Percentiles rank a stretch among this genome's conserved stretches.
Conservation (phyloP, 805 yeast species). For the Wickerhamiella spandovensis region DNA sequence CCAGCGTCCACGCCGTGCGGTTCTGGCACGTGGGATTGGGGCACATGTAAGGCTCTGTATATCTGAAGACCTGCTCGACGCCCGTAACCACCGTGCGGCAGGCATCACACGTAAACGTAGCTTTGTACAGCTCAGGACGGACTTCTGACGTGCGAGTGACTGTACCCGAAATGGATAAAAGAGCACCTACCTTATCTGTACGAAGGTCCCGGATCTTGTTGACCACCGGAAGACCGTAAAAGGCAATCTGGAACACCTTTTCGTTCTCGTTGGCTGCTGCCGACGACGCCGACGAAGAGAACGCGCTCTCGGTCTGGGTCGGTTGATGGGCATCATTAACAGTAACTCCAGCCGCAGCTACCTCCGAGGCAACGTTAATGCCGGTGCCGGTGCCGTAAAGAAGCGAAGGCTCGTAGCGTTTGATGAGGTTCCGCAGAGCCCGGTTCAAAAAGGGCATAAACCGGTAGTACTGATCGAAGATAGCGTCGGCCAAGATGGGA, state of each 20-base stretch:
- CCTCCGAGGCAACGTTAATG: conserved; percentile 14
- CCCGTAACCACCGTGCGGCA: conserved; percentile 78
- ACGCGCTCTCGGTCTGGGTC: conserved; percentile 27
- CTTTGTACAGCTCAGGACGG: conserved; percentile 82
- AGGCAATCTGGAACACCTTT: conserved; percentile 76
- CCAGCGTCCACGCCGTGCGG: conserved; percentile 72
- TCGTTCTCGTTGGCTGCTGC: conserved; percentile 30
- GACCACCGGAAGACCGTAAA: conserved; percentile 70
- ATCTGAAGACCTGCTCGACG: conserved; percentile 84
- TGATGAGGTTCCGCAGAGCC: conserved; percentile 62
- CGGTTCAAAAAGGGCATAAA: conserved; percentile 72
- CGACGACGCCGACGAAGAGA: conserved; percentile 11
- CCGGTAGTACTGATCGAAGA: conserved; percentile 82
- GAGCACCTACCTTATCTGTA: conserved; percentile 76
- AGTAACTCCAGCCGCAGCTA: not conserved
- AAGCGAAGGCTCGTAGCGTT: conserved; percentile 60
- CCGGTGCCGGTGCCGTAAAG: conserved; percentile 24
- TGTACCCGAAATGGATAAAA: conserved; percentile 80
- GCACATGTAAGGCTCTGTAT: conserved; percentile 90
- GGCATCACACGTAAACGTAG: conserved; percentile 76
- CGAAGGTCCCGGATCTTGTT: conserved; percentile 81
- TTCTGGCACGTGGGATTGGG: conserved; percentile 79
- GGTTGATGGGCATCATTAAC: conserved; percentile 11
- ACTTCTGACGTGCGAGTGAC: conserved; percentile 95
- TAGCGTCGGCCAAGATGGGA: conserved; percentile 57